These are phyloP conservation scores for Xanthoceras sorbifolium DNA, from an alignment of 345 rosid species.

Conservation along the genomic window DNA sequence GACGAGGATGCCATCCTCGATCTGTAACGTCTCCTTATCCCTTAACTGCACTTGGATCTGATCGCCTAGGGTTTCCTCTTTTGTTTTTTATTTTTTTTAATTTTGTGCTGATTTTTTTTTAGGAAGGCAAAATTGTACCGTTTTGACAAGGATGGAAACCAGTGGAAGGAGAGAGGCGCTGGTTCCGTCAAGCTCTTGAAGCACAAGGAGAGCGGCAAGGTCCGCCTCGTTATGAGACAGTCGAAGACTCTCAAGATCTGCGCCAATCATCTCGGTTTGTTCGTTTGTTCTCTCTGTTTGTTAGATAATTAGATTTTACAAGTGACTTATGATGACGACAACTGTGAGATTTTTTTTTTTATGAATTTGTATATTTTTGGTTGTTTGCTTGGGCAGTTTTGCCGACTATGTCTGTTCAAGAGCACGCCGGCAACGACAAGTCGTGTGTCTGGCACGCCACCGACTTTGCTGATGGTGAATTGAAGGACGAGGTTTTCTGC, in stretches of 20 bases:
- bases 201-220: slow-evolving; percentile 75
- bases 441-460: slow-evolving; percentile 75
- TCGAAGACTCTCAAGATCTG: slow-evolving; percentile 98
- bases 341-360: slow-evolving; percentile 5
- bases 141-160: slow-evolving; percentile 75
- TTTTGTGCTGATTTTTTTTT: slow-evolving; percentile 11
- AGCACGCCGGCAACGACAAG: slow-evolving; percentile 73
- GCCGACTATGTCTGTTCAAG: slow-evolving; percentile 57
- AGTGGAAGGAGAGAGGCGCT: slow-evolving; percentile 97
- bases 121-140: slow-evolving; percentile 94
- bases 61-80: background rate
- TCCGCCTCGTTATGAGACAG: slow-evolving; percentile 91
- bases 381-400: slow-evolving; percentile 38
- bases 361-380: background rate
- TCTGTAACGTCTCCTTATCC: slow-evolving; percentile 44
- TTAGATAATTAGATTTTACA: background rate
- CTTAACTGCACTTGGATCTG: background rate
- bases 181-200: slow-evolving; percentile 89
- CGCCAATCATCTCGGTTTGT: slow-evolving; percentile 85
- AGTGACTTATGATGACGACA: background rate
- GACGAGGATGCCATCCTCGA: slow-evolving; percentile 78
- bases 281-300: background rate
- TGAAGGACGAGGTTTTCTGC: slow-evolving; percentile 80
- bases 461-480: slow-evolving; percentile 66
- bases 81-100: background rate